Conservation (phyloP, 2,329 filamentous ascomycete species). For the Cordyceps farinosa region DNA sequence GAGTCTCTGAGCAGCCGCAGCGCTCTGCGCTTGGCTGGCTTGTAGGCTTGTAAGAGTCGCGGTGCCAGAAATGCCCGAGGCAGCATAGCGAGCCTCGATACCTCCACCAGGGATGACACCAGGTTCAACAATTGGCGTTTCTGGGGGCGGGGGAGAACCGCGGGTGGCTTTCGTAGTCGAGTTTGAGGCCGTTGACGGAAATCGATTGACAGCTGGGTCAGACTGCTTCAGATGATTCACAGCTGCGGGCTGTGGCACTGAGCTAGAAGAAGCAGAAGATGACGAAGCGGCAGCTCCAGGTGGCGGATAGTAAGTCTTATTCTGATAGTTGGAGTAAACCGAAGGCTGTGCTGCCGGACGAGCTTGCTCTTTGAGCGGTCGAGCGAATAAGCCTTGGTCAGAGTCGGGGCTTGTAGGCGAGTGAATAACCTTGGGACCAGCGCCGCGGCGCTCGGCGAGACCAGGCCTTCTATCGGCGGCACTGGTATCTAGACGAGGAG, state of each 20-base stretch:
- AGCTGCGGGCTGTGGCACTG: slow-evolving; percentile 22
- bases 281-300: slow-evolving; percentile 41
- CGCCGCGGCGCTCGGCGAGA: slow-evolving; percentile 77
- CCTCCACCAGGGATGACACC: slow-evolving; percentile 68
- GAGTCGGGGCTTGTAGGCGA: slow-evolving; percentile 75
- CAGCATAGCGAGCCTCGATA: slow-evolving; percentile 88
- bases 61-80: slow-evolving; percentile 83
- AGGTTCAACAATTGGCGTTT: slow-evolving; percentile 79
- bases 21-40: slow-evolving; percentile 60
- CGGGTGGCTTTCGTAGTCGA: slow-evolving; percentile 89
- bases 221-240: slow-evolving; percentile 30
- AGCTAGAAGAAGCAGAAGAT: slow-evolving; percentile 33
- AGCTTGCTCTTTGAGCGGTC: slow-evolving; percentile 47
- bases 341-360: slow-evolving; percentile 39
- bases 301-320: slow-evolving; percentile 59
- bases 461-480: slow-evolving; percentile 57
- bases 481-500: slow-evolving; percentile 53
- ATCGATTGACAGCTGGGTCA: slow-evolving; percentile 55
- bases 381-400: slow-evolving; percentile 78
- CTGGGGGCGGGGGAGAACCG: slow-evolving; percentile 90
- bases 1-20: slow-evolving; percentile 75
- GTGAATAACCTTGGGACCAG: slow-evolving; percentile 76
- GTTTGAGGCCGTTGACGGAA: slow-evolving; percentile 81
- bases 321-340: slow-evolving; percentile 49
- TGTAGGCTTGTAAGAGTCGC: slow-evolving; percentile 74